These are phyloP conservation scores for Phytophthora quininea DNA, from an alignment of 352 stramenopile genomes.

Conservation along the genomic window DNA sequence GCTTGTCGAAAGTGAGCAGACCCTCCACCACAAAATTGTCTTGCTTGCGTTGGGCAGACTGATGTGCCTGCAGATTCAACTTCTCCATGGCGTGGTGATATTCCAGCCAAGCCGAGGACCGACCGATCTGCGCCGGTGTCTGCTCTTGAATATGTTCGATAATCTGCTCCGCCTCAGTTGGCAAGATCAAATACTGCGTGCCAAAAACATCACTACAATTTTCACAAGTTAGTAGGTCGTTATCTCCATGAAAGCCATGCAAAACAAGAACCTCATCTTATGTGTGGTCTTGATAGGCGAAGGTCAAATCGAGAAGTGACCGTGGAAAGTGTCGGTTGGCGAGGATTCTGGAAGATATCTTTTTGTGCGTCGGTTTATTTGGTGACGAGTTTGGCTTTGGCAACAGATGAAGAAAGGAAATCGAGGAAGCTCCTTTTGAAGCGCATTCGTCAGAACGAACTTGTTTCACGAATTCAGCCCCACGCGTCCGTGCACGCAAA, in stretches of 20 bases:
- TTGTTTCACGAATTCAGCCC: too few species aligned
- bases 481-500: too few species aligned
- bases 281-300: too few species aligned
- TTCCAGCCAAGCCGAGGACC: conserved; percentile 74
- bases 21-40: conserved; percentile 95
- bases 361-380: too few species aligned
- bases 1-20: conserved; percentile 92
- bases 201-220: conserved; percentile 29
- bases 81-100: conserved; percentile 92
- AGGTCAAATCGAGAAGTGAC: too few species aligned
- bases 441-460: too few species aligned
- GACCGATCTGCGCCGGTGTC: conserved; percentile 65
- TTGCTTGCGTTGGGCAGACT: conserved; percentile 88
- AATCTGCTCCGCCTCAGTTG: conserved; percentile 82
- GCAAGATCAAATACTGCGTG: conserved; percentile 72
- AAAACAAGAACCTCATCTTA: background rate
- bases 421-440: too few species aligned
- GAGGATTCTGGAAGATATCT: too few species aligned
- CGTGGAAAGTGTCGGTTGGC: too few species aligned
- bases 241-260: background rate
- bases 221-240: too few species aligned
- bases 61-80: conserved; percentile 93
- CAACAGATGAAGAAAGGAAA: too few species aligned
- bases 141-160: conserved; percentile 78
- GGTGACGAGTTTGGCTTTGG: too few species aligned